These are phyloP conservation scores for Tricholoma furcatifolium DNA, from an alignment of 768 basidiomycete genomes.

Conservation along the genomic window DNA sequence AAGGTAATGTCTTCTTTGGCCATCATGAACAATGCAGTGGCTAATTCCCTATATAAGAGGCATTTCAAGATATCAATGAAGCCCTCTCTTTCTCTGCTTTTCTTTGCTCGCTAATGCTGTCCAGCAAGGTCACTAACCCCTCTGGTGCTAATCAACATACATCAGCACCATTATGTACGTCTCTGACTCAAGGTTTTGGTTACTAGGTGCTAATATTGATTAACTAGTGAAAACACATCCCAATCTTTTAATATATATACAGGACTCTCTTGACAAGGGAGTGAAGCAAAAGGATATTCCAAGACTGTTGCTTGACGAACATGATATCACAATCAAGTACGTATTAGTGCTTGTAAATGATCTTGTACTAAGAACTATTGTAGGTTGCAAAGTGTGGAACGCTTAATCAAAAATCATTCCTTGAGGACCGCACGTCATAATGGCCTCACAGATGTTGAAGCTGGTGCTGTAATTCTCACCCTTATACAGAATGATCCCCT, in stretches of 20 bases:
- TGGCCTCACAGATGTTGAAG: background rate
- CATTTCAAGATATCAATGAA: too few species aligned
- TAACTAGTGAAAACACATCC: background rate
- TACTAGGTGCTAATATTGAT: background rate
- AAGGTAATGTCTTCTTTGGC: too few species aligned
- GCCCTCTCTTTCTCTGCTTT: too few species aligned
- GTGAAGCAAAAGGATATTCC: background rate
- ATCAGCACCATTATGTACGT: background rate
- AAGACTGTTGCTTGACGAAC: background rate
- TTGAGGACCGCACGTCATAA: background rate
- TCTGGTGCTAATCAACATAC: background rate
- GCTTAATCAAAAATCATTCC: background rate
- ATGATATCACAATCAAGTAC: background rate
- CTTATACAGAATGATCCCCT: background rate
- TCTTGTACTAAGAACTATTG: background rate
- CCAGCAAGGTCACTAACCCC: background rate
- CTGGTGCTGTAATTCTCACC: background rate
- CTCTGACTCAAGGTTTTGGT: too few species aligned
- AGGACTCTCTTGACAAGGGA: background rate
- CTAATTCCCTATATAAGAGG: too few species aligned
- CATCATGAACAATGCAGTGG: too few species aligned
- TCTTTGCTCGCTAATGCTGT: too few species aligned
- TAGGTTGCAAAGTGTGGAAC: background rate
- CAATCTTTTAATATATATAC: background rate
- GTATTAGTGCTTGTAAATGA: background rate